A percentile compares a stretch with the other conserved stretches of the same genome.
Conservation (phyloP, 495 filamentous ascomycete genomes). For the Letharia lupina region DNA sequence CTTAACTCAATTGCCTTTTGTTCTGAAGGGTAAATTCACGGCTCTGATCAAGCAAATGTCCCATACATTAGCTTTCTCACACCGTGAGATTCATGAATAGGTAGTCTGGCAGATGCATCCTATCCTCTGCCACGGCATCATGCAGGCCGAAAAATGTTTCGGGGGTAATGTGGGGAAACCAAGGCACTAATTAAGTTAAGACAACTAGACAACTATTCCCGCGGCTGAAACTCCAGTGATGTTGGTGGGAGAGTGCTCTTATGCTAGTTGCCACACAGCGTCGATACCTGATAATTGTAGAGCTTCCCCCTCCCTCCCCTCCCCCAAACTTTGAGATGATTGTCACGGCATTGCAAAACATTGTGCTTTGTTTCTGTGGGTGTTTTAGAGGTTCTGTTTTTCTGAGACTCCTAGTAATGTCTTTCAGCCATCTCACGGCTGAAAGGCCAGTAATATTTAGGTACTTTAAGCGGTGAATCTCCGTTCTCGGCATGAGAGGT, state of each 20-base stretch:
- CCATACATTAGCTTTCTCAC: no score
- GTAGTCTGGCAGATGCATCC: no score
- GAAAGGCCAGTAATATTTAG: background rate
- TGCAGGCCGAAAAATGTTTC: background rate
- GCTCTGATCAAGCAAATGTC: no score
- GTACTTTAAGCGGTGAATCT: background rate
- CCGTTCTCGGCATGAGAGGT: slow-evolving; percentile 13
- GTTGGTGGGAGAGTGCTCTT: background rate
- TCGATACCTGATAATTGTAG: background rate
- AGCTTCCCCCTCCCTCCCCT: background rate
- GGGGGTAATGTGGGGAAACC: background rate
- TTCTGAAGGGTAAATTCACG: no score
- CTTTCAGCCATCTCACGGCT: background rate
- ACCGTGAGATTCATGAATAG: no score
- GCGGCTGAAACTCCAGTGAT: background rate
- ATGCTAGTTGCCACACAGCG: no score
- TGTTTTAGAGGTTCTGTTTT: no score
- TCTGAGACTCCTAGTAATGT: no score
- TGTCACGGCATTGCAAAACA: background rate
- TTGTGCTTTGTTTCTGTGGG: no score
- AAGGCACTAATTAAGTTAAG: background rate
- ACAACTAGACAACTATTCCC: no score
- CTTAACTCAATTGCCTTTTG: background rate
- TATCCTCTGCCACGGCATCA: background rate
- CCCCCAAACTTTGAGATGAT: background rate